These are phyloP conservation scores for Claviceps lovelessii DNA, from an alignment of 2,329 filamentous ascomycete genomes.

Conservation along the genomic window DNA sequence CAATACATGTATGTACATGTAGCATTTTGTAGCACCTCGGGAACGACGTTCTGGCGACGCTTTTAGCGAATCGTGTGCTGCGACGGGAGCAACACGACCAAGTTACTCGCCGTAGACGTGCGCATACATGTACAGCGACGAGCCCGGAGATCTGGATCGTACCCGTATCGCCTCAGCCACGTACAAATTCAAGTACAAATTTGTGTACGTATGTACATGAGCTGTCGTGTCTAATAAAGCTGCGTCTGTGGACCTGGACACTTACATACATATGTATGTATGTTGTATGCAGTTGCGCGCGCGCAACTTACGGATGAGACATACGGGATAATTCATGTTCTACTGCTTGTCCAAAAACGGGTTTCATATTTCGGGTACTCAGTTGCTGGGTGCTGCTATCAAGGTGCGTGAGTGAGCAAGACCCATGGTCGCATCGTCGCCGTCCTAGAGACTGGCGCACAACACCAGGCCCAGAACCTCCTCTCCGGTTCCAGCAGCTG, in stretches of 20 bases:
- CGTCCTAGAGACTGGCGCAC: background rate
- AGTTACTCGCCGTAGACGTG: background rate
- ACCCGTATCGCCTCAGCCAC: background rate
- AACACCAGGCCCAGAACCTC: background rate
- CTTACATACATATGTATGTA: too few species aligned
- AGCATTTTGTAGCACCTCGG: background rate
- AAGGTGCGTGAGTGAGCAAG: background rate
- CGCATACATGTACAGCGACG: background rate
- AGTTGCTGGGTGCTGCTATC: background rate
- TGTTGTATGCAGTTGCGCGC: too few species aligned
- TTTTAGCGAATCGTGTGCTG: background rate
- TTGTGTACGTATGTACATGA: too few species aligned
- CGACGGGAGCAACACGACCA: background rate
- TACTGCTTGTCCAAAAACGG: background rate
- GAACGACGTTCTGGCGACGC: background rate
- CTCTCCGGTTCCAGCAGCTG: constrained; percentile 8
- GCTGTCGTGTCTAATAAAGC: background rate
- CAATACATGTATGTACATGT: too few species aligned
- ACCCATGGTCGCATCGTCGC: background rate
- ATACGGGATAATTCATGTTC: background rate
- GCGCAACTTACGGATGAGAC: background rate
- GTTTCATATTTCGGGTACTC: too few species aligned
- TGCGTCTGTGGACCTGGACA: background rate
- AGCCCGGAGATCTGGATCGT: constrained; percentile 6
- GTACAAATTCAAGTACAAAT: too few species aligned